Base-by-base conservation (phyloP, 2,329 filamentous ascomycete genomes). In the Cryphonectria nitschkei region DNA sequence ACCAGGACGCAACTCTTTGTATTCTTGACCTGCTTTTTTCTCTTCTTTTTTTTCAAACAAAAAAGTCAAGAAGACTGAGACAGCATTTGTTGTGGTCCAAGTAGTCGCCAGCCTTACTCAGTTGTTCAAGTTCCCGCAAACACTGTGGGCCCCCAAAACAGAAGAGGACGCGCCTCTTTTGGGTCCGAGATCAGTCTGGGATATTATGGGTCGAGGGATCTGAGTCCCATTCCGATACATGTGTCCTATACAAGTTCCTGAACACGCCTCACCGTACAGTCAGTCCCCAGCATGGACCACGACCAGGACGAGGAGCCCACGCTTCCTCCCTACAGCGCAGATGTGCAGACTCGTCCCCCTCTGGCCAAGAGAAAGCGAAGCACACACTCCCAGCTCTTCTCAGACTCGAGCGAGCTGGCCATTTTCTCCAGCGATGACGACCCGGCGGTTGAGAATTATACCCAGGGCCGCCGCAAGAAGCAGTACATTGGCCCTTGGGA, bases 381-480 rank as follows among this genome's bases (percentile, higher is more conserved):
- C 46, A 66, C 61, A 11, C 70, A 77, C 26, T 78, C 77, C n/a
- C 75, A 79, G 41, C 76, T 82, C 52, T 81, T 86, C 73, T 83
- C 84, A 77, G 89, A 89, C 77, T 93, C 90, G 29, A 93, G 91
- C 76, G 91, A 93, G 76, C 90, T 90, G 3, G 86, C 89, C 65
- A 79, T 93, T 37, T 93, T 93, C 79, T 93, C 90, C 4, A 91
- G 89, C 77, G 91, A 93, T 71, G 90, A 93, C 75, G 90, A 92
- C 70, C 89, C 89, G 2, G 86, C 87, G 1, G 78, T 90, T 64
- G 89, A 92, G 72, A 90, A 91, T 75, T 92, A 92, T 76, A 81
- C 84, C 34, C 81, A 86, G 64, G 84, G 84, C 0, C 82, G 85
- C 73, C 85, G 86, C 72, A 93, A 92, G 81, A 85, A 84, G 75